Percentiles rank a stretch among this genome's conserved stretches.
Conservation (phyloP, 257 asterid genomes). For the Nicotiana tabacum region DNA sequence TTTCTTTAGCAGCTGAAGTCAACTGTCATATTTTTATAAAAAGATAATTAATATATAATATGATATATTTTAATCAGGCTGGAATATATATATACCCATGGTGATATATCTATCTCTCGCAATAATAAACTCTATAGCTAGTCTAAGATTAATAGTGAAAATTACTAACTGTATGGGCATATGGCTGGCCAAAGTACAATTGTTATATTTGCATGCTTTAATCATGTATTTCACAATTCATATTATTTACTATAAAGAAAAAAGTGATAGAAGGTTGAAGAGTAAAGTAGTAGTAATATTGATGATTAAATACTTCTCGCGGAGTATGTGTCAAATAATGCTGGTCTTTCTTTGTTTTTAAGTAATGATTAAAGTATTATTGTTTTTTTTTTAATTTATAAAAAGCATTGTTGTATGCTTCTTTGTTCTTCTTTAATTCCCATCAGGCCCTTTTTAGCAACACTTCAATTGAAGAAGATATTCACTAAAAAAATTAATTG, state of each 20-base stretch:
- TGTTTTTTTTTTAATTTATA: too few relatives aligned
- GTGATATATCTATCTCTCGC: too few relatives aligned
- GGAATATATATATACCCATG: background rate
- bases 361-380: too few relatives aligned
- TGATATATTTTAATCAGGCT: background rate
- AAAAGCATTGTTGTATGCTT: too few relatives aligned
- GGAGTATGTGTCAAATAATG: background rate
- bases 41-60: background rate
- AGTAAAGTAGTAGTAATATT: conserved; percentile 14
- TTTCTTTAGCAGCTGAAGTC: background rate
- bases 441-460: too few relatives aligned
- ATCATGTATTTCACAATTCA: conserved; percentile 11
- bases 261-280: conserved; percentile 6
- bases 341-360: conserved; percentile 20
- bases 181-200: background rate
- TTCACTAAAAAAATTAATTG: too few relatives aligned
- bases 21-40: background rate
- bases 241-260: background rate
- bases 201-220: conserved; percentile 4
- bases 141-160: conserved; percentile 4
- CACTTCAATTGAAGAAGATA: too few relatives aligned
- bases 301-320: conserved; percentile 6
- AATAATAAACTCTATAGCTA: background rate
- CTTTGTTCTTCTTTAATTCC: too few relatives aligned
- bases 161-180: background rate